Evolutionary conservation across 352 stramenopile species (phyloP), one percentile per base, ranked within the genome.

Genomic region (Phytopythium boreale): DNA sequence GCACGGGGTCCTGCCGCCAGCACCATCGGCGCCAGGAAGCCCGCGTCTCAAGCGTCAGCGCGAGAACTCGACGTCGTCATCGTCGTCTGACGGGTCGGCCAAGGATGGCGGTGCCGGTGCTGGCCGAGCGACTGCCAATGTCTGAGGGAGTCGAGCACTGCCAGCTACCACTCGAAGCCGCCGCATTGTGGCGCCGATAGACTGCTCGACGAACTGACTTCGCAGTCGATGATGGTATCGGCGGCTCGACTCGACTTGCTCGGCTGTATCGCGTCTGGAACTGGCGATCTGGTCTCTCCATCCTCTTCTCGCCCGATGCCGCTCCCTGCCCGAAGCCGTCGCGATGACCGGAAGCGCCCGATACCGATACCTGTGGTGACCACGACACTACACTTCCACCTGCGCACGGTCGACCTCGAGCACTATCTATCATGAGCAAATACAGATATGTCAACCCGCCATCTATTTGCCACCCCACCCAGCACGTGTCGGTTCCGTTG

Each of bases 11-110:
- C 64, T 68, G 41, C 74, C 71, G 5, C 15, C 56, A 7, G 12
- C 37, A 7, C 24, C 29, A 43, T 63, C 19, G 44, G 39, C 20
- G 46, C 70, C 61, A 19, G 62, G 43, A 0, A 80, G 74, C 26
- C 74, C 74, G 5, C 58, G 61, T 2, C 47, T 43, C 26, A 80
- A 80, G 49, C 70, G 74, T 36, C 60, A n/a, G 36, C 74, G 74
- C 44, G 74, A 78, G 47, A 70, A 72, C 50, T 80, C 72, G 31
- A 67, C 31, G 34, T 77, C 69, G 7, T 80, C 73, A 0, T 64
- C 72, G 64, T 75, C 70, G 27, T 75, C 67, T 2, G 73, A 80
- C 26, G 65, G 75, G 11, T 76, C 70, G 8, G 66, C 37, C 4
- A 57, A 59, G 12, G 39, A n/a, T 6, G 19, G 31, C 31, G 31